Conservation (phyloP, 306 rosid species). For the Crataegus laevigata region DNA sequence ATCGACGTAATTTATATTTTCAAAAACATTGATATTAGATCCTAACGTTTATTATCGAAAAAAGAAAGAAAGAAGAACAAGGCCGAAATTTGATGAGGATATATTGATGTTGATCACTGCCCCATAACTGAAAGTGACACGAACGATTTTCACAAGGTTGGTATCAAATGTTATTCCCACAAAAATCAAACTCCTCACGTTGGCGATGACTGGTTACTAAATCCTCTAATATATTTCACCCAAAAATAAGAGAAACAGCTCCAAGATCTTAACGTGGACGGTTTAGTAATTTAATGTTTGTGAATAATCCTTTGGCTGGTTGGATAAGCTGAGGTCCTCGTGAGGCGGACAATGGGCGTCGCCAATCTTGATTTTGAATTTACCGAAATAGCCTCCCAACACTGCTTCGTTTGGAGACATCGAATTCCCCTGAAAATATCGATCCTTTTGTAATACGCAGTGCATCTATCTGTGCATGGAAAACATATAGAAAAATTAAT, state of each 20-base stretch:
- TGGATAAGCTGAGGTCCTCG: constrained; percentile 10
- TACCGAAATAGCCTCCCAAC: neutral
- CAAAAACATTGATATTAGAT: too few species aligned
- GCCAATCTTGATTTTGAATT: neutral
- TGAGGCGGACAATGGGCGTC: constrained; percentile 5
- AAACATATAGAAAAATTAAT: too few species aligned
- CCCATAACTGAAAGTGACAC: too few species aligned
- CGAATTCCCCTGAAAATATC: neutral
- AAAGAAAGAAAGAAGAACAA: too few species aligned
- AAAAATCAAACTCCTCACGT: neutral
- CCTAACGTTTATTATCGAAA: too few species aligned
- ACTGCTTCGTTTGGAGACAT: neutral
- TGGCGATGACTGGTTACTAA: neutral
- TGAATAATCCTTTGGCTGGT: neutral
- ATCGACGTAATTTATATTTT: too few species aligned
- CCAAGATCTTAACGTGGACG: neutral
- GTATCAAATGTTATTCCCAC: neutral
- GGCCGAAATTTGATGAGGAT: neutral
- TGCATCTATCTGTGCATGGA: neutral
- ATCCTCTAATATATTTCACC: neutral
- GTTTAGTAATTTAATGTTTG: neutral
- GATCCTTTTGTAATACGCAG: neutral
- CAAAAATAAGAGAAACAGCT: neutral
- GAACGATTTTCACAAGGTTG: neutral
- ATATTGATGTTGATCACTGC: neutral